phyloP scores from a whole-genome alignment of 305 asterid species.

The Fraxinus nigra region DNA sequence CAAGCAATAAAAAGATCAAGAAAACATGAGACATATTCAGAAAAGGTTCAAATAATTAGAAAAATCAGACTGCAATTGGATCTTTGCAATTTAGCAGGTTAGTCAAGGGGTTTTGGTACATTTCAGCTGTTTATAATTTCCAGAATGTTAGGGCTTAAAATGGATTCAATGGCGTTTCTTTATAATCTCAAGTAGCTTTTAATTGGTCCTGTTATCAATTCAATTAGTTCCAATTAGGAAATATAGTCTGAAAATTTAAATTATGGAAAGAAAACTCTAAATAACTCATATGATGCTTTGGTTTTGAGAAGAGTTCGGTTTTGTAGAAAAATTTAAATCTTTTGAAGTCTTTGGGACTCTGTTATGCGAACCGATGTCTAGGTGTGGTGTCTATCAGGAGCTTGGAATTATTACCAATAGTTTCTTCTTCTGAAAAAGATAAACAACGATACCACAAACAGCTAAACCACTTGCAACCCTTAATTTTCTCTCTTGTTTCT shows the following conservation, averaged over 20 bases:
- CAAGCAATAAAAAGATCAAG: too few species aligned
- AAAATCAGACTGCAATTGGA: background rate
- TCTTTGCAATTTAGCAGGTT: background rate
- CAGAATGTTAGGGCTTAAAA: background rate
- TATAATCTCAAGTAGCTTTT: background rate
- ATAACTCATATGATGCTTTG: background rate
- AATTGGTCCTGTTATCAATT: background rate
- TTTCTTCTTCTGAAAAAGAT: background rate
- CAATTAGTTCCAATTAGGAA: too few species aligned
- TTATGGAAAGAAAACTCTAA: background rate
- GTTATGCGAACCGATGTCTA: too few species aligned
- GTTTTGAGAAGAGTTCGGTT: background rate
- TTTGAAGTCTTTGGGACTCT: too few species aligned
- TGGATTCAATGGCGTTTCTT: background rate
- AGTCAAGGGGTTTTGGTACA: background rate
- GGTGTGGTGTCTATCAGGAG: background rate
- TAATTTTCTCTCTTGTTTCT: background rate
- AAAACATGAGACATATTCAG: too few species aligned
- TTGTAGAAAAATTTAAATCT: background rate
- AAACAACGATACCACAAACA: background rate
- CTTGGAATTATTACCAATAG: background rate
- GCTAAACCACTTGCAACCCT: background rate
- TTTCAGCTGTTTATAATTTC: background rate
- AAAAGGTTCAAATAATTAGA: background rate
- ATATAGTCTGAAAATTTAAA: background rate